Conservation (phyloP, 2,329 filamentous ascomycete species). For the Fusarium sp. region DNA sequence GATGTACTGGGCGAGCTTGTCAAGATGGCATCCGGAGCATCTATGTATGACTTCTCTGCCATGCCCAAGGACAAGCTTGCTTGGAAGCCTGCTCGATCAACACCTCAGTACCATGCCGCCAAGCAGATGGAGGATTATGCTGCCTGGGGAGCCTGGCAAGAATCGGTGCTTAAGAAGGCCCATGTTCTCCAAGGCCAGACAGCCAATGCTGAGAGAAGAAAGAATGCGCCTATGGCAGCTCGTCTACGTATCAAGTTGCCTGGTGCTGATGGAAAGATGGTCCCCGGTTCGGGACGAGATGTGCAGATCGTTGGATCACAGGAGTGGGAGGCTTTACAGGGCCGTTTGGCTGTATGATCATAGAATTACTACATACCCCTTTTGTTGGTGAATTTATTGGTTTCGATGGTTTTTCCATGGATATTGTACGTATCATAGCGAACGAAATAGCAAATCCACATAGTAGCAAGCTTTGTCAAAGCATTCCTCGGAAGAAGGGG, state of each 20-base stretch:
- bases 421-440: conserved; percentile 29
- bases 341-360: conserved; percentile 49
- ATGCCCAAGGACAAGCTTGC: conserved; percentile 70
- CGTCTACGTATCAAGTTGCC: conserved; percentile 63
- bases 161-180: conserved; percentile 65
- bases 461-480: conserved; percentile 31
- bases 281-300: conserved; percentile 51
- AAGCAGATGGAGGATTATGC: conserved; percentile 73
- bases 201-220: conserved; percentile 37
- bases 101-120: conserved; percentile 74
- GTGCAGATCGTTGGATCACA: conserved; percentile 65
- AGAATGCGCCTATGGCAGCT: conserved; percentile 54
- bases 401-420: conserved; percentile 22
- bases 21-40: conserved; percentile 66
- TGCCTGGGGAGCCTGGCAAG: conserved; percentile 69
- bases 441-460: conserved; percentile 24
- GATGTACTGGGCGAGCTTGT: conserved; percentile 74
- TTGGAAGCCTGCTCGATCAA: conserved; percentile 73
- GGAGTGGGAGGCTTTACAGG: conserved; percentile 67
- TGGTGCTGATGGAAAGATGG: conserved; percentile 57
- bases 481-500: not conserved
- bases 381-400: conserved; percentile 25
- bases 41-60: conserved; percentile 68
- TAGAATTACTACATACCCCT: conserved; percentile 42
- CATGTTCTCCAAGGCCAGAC: conserved; percentile 50